phyloP scores from a whole-genome alignment of 306 rosid genomes.

The Begonia fuchsioides region DNA sequence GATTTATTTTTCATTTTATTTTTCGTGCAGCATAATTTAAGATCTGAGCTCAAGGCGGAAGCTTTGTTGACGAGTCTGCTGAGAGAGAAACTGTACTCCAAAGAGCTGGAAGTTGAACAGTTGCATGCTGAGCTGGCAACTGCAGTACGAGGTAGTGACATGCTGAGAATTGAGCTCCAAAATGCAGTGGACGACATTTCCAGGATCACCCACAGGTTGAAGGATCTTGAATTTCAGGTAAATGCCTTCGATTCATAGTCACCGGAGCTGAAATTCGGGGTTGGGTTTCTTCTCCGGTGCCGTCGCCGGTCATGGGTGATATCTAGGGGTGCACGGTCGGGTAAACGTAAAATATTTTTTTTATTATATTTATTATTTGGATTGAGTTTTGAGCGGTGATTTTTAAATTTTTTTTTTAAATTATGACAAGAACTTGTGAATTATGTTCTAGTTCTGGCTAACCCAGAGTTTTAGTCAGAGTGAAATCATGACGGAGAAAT shows the following conservation, averaged over 20 bases:
- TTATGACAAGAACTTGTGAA: too few species aligned
- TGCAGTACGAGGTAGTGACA: slow-evolving; percentile 80
- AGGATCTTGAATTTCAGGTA: slow-evolving; percentile 85
- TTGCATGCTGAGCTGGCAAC: slow-evolving; percentile 86
- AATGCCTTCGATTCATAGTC: too few species aligned
- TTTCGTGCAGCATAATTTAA: slow-evolving; percentile 31
- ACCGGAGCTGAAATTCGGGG: too few species aligned
- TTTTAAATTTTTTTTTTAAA: too few species aligned
- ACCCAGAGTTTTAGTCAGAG: slow-evolving; percentile 6
- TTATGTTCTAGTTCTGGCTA: too few species aligned
- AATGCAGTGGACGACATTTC: slow-evolving; percentile 65
- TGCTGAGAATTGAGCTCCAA: slow-evolving; percentile 66
- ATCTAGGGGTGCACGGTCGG: too few species aligned
- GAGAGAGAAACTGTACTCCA: slow-evolving; percentile 72
- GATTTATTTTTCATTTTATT: background rate
- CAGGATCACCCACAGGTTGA: slow-evolving; percentile 46
- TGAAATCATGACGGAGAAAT: background rate
- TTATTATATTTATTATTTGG: too few species aligned
- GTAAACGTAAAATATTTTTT: too few species aligned
- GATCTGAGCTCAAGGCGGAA: slow-evolving; percentile 70
- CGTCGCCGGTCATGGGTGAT: too few species aligned
- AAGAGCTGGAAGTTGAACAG: slow-evolving; percentile 76
- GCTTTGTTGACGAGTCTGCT: slow-evolving; percentile 54
- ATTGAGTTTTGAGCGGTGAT: too few species aligned
- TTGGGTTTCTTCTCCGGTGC: too few species aligned